Evolutionary conservation across 2,329 filamentous ascomycete species (phyloP).

Genomic region (Colletotrichum siamense): DNA sequence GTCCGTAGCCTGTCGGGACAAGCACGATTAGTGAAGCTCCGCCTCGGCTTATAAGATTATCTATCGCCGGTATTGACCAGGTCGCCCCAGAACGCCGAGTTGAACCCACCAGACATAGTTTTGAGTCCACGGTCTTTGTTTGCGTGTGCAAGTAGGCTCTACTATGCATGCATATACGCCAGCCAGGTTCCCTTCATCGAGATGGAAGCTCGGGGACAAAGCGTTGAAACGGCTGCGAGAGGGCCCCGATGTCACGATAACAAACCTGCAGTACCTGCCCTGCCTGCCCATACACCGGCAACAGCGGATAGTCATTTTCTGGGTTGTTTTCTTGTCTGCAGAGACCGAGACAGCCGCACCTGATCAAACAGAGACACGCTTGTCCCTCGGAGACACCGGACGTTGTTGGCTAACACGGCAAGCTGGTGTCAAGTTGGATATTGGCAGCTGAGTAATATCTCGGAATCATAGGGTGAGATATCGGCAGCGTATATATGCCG

Average conservation of each 20-base stretch:
- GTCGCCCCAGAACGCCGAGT: not conserved
- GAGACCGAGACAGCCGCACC: conserved; percentile 3
- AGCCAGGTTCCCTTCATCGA: not conserved
- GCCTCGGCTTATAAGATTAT: not conserved
- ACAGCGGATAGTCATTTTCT: conserved; percentile 1
- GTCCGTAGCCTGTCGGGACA: not conserved
- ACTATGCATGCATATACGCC: not conserved
- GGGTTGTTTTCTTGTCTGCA: not conserved
- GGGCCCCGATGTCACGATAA: not conserved
- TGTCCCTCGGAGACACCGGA: not conserved
- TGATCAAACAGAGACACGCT: not conserved
- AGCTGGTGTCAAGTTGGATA: not conserved
- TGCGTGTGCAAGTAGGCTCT: not conserved
- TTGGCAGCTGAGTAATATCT: not conserved
- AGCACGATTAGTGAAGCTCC: not conserved
- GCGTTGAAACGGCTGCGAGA: conserved; percentile 13
- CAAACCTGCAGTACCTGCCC: not conserved
- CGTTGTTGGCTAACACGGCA: not conserved
- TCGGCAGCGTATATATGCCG: not conserved
- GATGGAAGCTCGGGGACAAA: not conserved
- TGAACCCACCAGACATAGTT: not conserved
- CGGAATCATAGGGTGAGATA: not conserved
- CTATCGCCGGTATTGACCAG: not conserved
- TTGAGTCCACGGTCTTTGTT: not conserved
- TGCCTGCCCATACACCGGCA: not conserved